Evolutionary conservation across 2,329 filamentous ascomycete genomes (phyloP), one percentile per base, ranked within the genome.

Genomic region (Paracamarosporium sp.): DNA sequence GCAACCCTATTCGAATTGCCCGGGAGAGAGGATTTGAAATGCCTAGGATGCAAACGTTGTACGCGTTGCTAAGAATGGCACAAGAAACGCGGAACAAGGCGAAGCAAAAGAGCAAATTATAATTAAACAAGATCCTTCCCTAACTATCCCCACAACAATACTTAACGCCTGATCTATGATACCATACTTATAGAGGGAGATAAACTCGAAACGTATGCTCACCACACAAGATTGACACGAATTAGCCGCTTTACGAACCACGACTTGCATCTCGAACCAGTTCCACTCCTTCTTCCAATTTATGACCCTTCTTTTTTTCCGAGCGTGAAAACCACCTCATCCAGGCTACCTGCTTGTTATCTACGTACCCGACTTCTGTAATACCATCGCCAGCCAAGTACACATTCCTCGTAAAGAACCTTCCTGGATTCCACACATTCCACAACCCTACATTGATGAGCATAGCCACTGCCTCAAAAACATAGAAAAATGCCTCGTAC

Each of bases 1-100:
- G 89, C 1, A 91, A 91, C 69, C 88, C 89, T 0, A 85, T 91
- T 28, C 78, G 86, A 62, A 86, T 90, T 45, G 89, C 88, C 9
- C 78, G 86, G 63, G 82, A 81, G 52, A 82, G 82, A 50, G 88
- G 88, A 0, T 83, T 88, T 5, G 84, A 88, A 66, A 84, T 90
- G 84, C 87, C 87, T 11, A 78, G 87, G 70, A 68, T 91, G 77
- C 87, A 90, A 78, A 89, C 77, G 22, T 65, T 90, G 63, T 90
- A 91, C 78, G 88, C 88, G 25, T 71, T 90, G 64, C 71, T 90
- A 61, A 83, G 83, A 72, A 88, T 86, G 70, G 83, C 84, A 65
- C 87, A 90, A 79, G 73, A 77, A 61, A 81, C 81, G 50, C 78
- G 85, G 54, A 83, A 85, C 50, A 69, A 66, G 60, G 53, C 58